These are phyloP conservation scores for Melocanna baccifera DNA, from an alignment of 176 grass and related monocot species.

Conservation along the genomic window DNA sequence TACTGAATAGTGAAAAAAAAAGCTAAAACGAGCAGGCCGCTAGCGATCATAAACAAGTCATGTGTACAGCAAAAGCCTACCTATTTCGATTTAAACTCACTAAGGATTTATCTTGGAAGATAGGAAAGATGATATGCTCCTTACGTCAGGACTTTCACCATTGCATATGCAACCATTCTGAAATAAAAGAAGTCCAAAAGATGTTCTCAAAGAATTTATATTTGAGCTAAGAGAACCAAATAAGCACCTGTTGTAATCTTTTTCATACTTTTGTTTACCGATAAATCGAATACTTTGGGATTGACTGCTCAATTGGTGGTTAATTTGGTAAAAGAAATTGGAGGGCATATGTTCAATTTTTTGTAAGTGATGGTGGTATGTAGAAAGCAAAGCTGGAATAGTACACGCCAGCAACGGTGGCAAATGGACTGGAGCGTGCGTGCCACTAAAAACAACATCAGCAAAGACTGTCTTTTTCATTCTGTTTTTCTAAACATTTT, in stretches of 20 bases:
- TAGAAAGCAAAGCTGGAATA: conserved; percentile 4
- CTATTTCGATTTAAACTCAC: not conserved
- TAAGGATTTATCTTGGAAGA: not conserved
- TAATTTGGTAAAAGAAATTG: not conserved
- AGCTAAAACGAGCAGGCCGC: too few relatives aligned
- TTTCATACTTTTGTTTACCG: not conserved
- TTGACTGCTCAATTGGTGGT: not conserved
- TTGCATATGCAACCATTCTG: not conserved
- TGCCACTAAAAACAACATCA: conserved; percentile 27
- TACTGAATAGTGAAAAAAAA: too few relatives aligned
- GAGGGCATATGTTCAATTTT: not conserved
- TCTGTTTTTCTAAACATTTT: not conserved
- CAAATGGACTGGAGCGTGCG: conserved; percentile 41
- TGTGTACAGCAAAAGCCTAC: not conserved
- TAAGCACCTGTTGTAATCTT: not conserved
- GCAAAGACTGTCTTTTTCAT: not conserved
- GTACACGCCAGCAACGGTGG: conserved; percentile 32
- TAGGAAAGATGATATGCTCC: not conserved
- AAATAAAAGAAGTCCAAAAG: not conserved
- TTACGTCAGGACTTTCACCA: not conserved
- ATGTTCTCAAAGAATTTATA: not conserved
- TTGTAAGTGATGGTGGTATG: not conserved
- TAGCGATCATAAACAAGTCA: not conserved
- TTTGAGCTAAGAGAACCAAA: not conserved
- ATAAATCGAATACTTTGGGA: not conserved